Base-by-base conservation (phyloP, 2,329 filamentous ascomycete genomes). In the Ilyonectria sp. region DNA sequence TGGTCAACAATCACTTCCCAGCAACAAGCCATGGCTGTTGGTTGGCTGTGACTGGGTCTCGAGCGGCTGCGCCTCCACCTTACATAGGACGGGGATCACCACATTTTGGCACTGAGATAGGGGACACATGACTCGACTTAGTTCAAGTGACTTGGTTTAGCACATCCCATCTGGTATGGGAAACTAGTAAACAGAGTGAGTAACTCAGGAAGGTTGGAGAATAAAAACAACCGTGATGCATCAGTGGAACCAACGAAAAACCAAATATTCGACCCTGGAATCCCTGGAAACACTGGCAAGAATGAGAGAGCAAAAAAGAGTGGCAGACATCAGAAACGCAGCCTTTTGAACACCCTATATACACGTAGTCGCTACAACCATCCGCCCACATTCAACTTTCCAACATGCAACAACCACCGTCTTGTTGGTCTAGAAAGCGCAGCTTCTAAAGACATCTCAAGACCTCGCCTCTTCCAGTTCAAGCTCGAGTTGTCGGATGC, bases 401-500 rank as follows among this genome's bases (percentile, higher is more conserved):
- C 67, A 71, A 71, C 66, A 54, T 58, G 35, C 26, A 6, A 37
- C 37, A 46, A 26, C 26, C 44, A 3, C 47, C 59, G 37, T 56
- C 53, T 43, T 40, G 26, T 54, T n/a, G 7, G 11, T 5, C 35
- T n/a, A 58, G 23, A 29, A 44, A 62, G 58, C 62, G n/a, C 63
- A 62, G 62, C 59, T 67, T 13, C 23, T 17, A 26, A 15, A 17
- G 2, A 19, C 29, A 4, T 5, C 33, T 72, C 76, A 91, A 71
- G 90, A 91, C 73, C 88, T 84, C 23, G 88, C 85, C 78, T 88
- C 87, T 77, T 92, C 90, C 43, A 92, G 82, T 80, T 92, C 90
- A 58, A 92, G 82, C 82, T 92, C 90, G 65, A 92, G 79, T 79
- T 91, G 89, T 70, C 90, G 83, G 76, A 92, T 92, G 56, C 90